Base-by-base conservation (phyloP, 2,329 filamentous ascomycete species). In the Monilinia fructigena region DNA sequence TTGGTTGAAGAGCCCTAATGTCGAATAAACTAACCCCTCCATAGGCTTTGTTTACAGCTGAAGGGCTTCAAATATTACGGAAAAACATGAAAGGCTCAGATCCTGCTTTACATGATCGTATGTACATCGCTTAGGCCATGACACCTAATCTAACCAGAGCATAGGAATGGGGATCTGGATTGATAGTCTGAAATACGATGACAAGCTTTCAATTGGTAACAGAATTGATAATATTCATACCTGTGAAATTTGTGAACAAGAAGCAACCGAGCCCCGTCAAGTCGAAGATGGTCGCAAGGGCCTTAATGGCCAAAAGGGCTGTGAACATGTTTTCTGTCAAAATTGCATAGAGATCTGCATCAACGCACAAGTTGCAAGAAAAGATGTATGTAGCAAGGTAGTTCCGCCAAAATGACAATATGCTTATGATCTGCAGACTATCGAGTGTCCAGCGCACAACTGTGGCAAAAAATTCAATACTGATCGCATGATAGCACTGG, bases 31-130 rank as follows among this genome's bases (percentile, higher is more conserved):
- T 50, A 4, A 60, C 4, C 5, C 35, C 12, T n/a, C 16, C 8
- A 14, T 50, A 60, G 48, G 38, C 16, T 18, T 40, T 62, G 28
- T 62, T 62, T 28, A 28, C 14, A 16, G n/a, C 10, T 14, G 3
- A 4, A 2, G 31, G 38, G 18, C 59, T 62, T 48, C 47, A 12
- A 26, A 20, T 31, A 28, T 11, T 53, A 18, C 59, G 35, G 12
- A n/a, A 42, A 20, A 2, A 53, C 16, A 26, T 54, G 14, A 14
- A 42, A 18, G 12, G 12, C 4, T 14, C 47, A 11, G 28, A 35
- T 20, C 48, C 31, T 18, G 59, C 48, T 28, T 54, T 62, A 38
- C 7, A 62, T 28, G 59, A 52, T 53, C 28, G 59, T 62, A 62
- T 11, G 59, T 61, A 2, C 5, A 6, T n/a, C 18, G 48, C 4